Conservation (phyloP, 1,139 yeast species). For the Wickerhamomyces sp. region DNA sequence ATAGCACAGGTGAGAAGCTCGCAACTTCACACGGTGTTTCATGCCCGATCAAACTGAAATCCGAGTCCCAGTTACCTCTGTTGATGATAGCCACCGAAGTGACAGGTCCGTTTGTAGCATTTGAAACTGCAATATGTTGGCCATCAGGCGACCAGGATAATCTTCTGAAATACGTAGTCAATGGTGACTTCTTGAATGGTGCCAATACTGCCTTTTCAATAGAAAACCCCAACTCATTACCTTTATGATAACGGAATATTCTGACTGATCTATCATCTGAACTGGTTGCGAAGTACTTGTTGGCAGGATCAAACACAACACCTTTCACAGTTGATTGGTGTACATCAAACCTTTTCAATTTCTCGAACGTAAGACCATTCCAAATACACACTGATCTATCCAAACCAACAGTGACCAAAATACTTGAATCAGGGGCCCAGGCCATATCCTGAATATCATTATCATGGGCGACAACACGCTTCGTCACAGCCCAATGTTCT, state of each 20-base stretch:
- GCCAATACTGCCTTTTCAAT: conserved; percentile 77
- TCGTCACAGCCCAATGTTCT: conserved; percentile 92
- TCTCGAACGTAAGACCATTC: conserved; percentile 90
- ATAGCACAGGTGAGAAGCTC: conserved; percentile 74
- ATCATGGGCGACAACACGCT: conserved; percentile 90
- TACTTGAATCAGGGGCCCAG: conserved; percentile 94
- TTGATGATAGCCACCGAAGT: conserved; percentile 83
- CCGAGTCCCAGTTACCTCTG: conserved; percentile 91
- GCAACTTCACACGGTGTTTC: conserved; percentile 97
- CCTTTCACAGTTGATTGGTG: conserved; percentile 97
- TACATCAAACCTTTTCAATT: conserved; percentile 80
- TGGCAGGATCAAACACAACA: conserved; percentile 95
- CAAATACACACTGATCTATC: conserved; percentile 90
- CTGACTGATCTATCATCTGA: conserved; percentile 92
- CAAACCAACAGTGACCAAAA: conserved; percentile 87
- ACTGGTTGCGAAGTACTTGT: conserved; percentile 93
- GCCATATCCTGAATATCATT: conserved; percentile 96
- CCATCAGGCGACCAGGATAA: conserved; percentile 99
- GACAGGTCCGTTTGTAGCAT: conserved; percentile 95
- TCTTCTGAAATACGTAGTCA: conserved; percentile 87
- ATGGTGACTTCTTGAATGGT: conserved; percentile 86
- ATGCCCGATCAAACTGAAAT: conserved; percentile 86
- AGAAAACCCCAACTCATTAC: conserved; percentile 75
- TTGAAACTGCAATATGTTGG: conserved; percentile 91
- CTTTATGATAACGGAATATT: conserved; percentile 77